Conservation (phyloP, 805 yeast species). For the Ogataea polymorpha region DNA sequence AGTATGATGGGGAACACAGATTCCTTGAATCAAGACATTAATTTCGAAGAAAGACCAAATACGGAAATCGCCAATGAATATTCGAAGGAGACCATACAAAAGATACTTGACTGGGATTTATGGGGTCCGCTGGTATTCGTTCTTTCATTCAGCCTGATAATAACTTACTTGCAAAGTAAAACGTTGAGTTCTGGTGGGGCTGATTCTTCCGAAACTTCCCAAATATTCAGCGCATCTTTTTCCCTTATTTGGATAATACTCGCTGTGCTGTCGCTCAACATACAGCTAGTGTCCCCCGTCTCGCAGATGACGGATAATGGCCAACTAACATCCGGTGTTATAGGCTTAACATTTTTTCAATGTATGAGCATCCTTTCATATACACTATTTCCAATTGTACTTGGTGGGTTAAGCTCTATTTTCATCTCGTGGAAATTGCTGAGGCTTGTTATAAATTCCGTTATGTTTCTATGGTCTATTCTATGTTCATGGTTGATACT, state of each 20-base stretch:
- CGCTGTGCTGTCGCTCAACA: constrained; percentile 47
- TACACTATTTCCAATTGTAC: constrained; percentile 50
- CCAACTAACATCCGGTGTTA: constrained; percentile 29
- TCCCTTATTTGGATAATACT: constrained; percentile 50
- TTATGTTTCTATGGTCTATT: constrained; percentile 49
- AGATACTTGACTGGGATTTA: constrained; percentile 55
- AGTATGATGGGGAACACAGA: no score
- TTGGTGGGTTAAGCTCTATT: constrained; percentile 46
- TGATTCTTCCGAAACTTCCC: constrained; percentile 35
- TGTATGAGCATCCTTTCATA: constrained; percentile 56
- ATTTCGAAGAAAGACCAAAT: no score
- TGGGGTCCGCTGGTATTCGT: constrained; percentile 61
- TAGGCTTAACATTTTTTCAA: constrained; percentile 49
- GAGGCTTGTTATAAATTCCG: constrained; percentile 38
- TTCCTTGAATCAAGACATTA: no score
- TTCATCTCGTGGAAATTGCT: constrained; percentile 42
- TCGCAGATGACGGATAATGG: constrained; percentile 30
- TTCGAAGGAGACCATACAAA: constrained; percentile 32
- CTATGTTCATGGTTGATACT: constrained; percentile 50
- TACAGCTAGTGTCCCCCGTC: constrained; percentile 52
- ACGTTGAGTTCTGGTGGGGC: constrained; percentile 28
- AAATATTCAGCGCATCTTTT: constrained; percentile 54
- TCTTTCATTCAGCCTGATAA: constrained; percentile 43
- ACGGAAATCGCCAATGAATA: constrained; percentile 22
- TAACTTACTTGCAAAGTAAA: constrained; percentile 42